Conservation (phyloP, 257 asterid species). For the Scutellaria barbata region DNA sequence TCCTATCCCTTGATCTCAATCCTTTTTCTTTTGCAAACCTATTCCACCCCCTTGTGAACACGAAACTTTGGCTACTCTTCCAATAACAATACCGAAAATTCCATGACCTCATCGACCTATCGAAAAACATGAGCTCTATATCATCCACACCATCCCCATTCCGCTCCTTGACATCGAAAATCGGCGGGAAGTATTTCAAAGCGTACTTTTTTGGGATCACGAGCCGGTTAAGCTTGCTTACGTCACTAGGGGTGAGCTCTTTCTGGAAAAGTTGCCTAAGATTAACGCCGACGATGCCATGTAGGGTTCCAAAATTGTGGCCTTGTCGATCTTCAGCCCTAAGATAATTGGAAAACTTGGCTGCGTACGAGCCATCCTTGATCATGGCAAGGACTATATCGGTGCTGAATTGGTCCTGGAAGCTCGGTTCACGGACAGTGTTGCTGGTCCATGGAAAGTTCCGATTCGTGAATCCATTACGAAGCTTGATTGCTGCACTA, state of each 20-base stretch:
- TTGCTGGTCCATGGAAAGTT: slow-evolving; percentile 59
- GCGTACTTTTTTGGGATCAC: slow-evolving; percentile 69
- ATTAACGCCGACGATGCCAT: background rate
- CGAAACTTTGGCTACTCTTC: slow-evolving; percentile 78
- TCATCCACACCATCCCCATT: slow-evolving; percentile 35
- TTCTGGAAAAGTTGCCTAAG: slow-evolving; percentile 53
- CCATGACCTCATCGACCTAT: slow-evolving; percentile 59
- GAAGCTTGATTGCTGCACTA: slow-evolving; percentile 63
- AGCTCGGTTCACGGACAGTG: slow-evolving; percentile 48
- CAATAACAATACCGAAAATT: slow-evolving; percentile 71
- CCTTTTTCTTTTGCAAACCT: slow-evolving; percentile 56
- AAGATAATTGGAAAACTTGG: slow-evolving; percentile 49
- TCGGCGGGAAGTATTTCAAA: slow-evolving; percentile 46
- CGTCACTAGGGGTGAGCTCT: slow-evolving; percentile 68
- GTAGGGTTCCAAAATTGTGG: background rate
- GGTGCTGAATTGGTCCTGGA: slow-evolving; percentile 55
- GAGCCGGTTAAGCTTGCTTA: slow-evolving; percentile 49
- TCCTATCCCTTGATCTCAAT: slow-evolving; percentile 51
- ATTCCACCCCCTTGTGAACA: slow-evolving; percentile 74
- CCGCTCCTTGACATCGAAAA: slow-evolving; percentile 18
- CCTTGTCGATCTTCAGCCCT: slow-evolving; percentile 30
- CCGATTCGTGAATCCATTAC: slow-evolving; percentile 41
- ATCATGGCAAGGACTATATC: slow-evolving; percentile 61
- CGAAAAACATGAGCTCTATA: slow-evolving; percentile 49
- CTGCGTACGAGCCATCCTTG: slow-evolving; percentile 62